These are phyloP conservation scores for Ramaria sp. DNA, from an alignment of 768 basidiomycete species.

Conservation along the genomic window DNA sequence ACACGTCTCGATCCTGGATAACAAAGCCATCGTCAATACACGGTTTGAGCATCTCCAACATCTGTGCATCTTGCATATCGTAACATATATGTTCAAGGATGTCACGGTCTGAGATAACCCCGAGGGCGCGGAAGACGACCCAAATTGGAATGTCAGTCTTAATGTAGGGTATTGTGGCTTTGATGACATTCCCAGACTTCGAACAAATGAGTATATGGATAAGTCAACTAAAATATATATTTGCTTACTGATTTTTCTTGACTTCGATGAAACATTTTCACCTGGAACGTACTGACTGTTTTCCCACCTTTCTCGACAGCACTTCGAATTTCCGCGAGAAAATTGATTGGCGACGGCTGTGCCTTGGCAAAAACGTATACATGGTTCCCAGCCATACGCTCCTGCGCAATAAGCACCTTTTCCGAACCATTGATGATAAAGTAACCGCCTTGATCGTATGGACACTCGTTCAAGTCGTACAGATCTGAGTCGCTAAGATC, in stretches of 20 bases:
- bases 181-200: conserved; percentile 86
- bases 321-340: conserved; percentile 93
- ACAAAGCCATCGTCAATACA: conserved; percentile 98
- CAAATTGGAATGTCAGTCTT: conserved; percentile 97
- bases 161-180: conserved; percentile 96
- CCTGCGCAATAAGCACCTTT: conserved; percentile 99
- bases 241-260: conserved; percentile 76
- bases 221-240: conserved; percentile 1
- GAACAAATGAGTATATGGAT: conserved; percentile 11
- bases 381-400: conserved; percentile 98
- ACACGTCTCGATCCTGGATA: conserved; percentile 90
- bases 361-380: conserved; percentile 99
- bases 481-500: conserved; percentile 69
- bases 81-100: conserved; percentile 98
- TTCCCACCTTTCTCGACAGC: conserved; percentile 98
- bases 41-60: conserved; percentile 97
- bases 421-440: conserved; percentile 99
- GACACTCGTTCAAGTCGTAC: conserved; percentile 93
- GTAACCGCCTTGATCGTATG: conserved; percentile 97
- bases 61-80: conserved; percentile 89
- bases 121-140: conserved; percentile 96
- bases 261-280: conserved; percentile 90
- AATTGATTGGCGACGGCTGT: conserved; percentile 90
- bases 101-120: conserved; percentile 95
- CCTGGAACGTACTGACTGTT: conserved; percentile 94